Conservation (phyloP, 306 rosid genomes). For the Medicago ruthenica region DNA sequence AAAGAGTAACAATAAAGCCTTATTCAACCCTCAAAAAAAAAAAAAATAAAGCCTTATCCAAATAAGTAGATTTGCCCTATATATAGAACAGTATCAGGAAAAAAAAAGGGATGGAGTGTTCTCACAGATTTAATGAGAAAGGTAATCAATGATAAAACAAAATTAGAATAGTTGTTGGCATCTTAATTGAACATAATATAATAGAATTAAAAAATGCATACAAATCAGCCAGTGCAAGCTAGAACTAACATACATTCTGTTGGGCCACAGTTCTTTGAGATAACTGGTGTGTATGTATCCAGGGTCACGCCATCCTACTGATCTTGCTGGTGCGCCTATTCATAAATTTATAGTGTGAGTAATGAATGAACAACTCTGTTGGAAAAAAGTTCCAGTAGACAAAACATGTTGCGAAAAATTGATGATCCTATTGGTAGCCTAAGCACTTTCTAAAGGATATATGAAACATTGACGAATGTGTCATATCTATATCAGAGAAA, state of each 20-base stretch:
- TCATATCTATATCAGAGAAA: background rate
- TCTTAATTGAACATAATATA: no score
- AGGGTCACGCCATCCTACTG: constrained; percentile 96
- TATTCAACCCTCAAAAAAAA: no score
- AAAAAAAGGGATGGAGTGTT: background rate
- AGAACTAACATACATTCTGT: constrained; percentile 59
- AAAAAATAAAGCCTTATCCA: no score
- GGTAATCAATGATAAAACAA: constrained; percentile 12
- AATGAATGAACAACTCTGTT: background rate
- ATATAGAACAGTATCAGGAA: background rate
- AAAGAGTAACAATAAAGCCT: background rate
- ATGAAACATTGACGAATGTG: background rate
- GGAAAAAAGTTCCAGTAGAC: background rate
- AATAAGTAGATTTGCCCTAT: background rate
- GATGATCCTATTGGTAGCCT: background rate
- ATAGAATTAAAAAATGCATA: background rate
- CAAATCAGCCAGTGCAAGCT: constrained; percentile 20
- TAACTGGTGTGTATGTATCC: constrained; percentile 85
- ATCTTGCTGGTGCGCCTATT: constrained; percentile 89
- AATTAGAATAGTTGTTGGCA: background rate
- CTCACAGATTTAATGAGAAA: background rate
- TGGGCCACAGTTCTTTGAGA: constrained; percentile 86
- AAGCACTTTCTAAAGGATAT: background rate
- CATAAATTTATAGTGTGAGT: background rate
- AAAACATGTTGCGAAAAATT: background rate